phyloP scores from a whole-genome alignment of 2,329 filamentous ascomycete genomes.

The Botrytis sinoallii region DNA sequence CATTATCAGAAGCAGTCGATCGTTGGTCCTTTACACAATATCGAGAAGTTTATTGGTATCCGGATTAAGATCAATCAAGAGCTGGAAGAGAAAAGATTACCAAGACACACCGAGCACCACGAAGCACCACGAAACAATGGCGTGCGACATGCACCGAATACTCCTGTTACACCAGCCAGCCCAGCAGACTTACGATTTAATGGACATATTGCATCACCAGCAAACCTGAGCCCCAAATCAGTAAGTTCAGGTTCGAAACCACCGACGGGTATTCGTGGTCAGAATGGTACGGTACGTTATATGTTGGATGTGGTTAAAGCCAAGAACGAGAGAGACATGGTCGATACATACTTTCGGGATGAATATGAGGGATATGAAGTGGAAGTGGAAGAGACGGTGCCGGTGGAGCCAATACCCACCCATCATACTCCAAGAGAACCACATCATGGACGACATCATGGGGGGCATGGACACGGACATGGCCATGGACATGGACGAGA shows the following conservation, averaged over 20 bases:
- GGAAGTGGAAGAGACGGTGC: slow-evolving; percentile 65
- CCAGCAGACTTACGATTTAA: slow-evolving; percentile 36
- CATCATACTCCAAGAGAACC: slow-evolving; percentile 22
- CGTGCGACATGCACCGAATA: slow-evolving; percentile 38
- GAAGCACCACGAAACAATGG: slow-evolving; percentile 38
- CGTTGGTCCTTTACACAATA: slow-evolving; percentile 67
- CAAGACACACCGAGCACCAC: slow-evolving; percentile 63
- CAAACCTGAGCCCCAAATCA: slow-evolving; percentile 36
- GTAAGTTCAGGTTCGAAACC: slow-evolving; percentile 31
- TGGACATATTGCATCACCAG: slow-evolving; percentile 34
- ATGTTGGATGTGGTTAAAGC: slow-evolving; percentile 81
- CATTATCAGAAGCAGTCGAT: slow-evolving; percentile 74
- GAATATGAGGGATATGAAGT: slow-evolving; percentile 75
- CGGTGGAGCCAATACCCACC: slow-evolving; percentile 24
- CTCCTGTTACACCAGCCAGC: slow-evolving; percentile 37
- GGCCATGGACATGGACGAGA: slow-evolving; percentile 20
- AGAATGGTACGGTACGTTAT: slow-evolving; percentile 80
- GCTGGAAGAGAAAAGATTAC: slow-evolving; percentile 59
- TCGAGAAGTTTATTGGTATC: slow-evolving; percentile 78
- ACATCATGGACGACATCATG: slow-evolving; percentile 21
- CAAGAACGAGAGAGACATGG: slow-evolving; percentile 64
- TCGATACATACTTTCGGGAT: slow-evolving; percentile 66
- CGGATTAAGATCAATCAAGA: slow-evolving; percentile 86
- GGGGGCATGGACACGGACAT: slow-evolving; percentile 18
- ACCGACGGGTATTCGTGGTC: slow-evolving; percentile 36